Percentiles rank a stretch among this genome's conserved stretches.
phyloP scores from a whole-genome alignment of 2,329 filamentous ascomycete genomes.

The Diaporthe capsici region DNA sequence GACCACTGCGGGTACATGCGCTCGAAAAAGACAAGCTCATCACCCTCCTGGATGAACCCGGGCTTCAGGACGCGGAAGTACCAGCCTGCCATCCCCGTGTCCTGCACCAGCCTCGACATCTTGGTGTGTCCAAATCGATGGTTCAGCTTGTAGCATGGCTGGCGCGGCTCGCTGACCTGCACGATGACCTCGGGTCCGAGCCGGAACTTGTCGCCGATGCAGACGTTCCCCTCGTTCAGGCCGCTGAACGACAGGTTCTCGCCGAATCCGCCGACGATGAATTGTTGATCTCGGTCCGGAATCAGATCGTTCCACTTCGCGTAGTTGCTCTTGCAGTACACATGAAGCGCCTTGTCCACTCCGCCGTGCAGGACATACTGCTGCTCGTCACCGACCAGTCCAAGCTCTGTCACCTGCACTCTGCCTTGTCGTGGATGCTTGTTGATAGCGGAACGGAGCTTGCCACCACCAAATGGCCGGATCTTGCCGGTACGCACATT shows the following conservation, averaged over 20 bases:
- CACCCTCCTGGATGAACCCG: slow-evolving; percentile 1
- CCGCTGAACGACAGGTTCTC: neutral
- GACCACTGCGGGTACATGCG: slow-evolving; percentile 16
- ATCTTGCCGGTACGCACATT: slow-evolving; percentile 1
- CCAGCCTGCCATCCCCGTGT: neutral
- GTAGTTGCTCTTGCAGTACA: slow-evolving; percentile 4
- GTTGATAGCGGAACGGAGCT: slow-evolving; percentile 8
- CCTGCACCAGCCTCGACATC: neutral
- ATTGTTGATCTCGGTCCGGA: neutral
- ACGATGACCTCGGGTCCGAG: neutral
- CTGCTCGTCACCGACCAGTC: slow-evolving; percentile 9
- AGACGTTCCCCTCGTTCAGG: neutral
- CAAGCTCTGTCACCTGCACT: neutral
- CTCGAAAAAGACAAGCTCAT: slow-evolving; percentile 9
- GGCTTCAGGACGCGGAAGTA: slow-evolving; percentile 4
- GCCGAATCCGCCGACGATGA: slow-evolving; percentile 8
- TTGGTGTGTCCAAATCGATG: slow-evolving; percentile 1
- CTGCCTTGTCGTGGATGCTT: neutral
- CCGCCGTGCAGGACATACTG: slow-evolving; percentile 2
- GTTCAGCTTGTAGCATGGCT: slow-evolving; percentile 24
- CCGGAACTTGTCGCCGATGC: slow-evolving; percentile 11
- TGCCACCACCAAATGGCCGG: neutral
- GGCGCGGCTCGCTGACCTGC: slow-evolving; percentile 21
- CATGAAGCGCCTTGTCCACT: slow-evolving; percentile 9
- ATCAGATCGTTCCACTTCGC: neutral